Evolutionary conservation across 2,329 filamentous ascomycete genomes (phyloP).

Genomic region (Aspergillus puulaauensis): DNA sequence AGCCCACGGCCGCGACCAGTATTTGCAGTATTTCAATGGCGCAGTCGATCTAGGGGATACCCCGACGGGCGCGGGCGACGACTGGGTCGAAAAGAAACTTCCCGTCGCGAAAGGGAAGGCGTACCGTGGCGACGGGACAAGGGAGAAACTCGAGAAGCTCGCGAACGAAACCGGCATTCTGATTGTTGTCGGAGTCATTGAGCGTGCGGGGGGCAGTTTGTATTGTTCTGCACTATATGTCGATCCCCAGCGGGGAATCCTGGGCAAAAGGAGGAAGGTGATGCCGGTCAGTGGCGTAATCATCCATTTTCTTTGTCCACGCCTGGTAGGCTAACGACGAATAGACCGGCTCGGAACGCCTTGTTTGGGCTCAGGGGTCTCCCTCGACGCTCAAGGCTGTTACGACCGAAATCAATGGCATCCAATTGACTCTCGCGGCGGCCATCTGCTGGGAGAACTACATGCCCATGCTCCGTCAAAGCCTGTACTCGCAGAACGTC

Average conservation of each 20-base stretch:
- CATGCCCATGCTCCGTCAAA: constrained; percentile 84
- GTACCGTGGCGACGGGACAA: constrained; percentile 68
- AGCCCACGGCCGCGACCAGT: constrained; percentile 74
- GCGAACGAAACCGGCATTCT: constrained; percentile 78
- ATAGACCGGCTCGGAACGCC: constrained; percentile 73
- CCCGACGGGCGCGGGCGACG: constrained; percentile 65
- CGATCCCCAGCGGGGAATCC: constrained; percentile 67
- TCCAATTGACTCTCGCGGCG: constrained; percentile 75
- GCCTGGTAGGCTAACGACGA: neutral
- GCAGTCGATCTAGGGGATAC: constrained; percentile 85
- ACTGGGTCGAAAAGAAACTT: constrained; percentile 67
- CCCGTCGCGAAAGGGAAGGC: constrained; percentile 52
- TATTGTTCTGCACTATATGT: constrained; percentile 85
- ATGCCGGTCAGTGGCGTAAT: constrained; percentile 67
- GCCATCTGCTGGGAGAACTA: constrained; percentile 98
- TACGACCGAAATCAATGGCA: constrained; percentile 73
- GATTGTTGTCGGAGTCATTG: constrained; percentile 75
- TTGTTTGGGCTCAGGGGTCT: constrained; percentile 86
- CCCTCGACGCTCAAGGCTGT: constrained; percentile 77
- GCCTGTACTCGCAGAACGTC: constrained; percentile 84
- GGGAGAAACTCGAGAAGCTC: constrained; percentile 75
- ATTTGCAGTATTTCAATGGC: constrained; percentile 72
- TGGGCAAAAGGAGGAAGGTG: constrained; percentile 88
- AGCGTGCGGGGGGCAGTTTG: constrained; percentile 75
- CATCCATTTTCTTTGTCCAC: neutral